Evolutionary conservation across 2,329 filamentous ascomycete species (phyloP), one percentile per base, ranked within the genome.

Genomic region (Dactylellina leptospora): DNA sequence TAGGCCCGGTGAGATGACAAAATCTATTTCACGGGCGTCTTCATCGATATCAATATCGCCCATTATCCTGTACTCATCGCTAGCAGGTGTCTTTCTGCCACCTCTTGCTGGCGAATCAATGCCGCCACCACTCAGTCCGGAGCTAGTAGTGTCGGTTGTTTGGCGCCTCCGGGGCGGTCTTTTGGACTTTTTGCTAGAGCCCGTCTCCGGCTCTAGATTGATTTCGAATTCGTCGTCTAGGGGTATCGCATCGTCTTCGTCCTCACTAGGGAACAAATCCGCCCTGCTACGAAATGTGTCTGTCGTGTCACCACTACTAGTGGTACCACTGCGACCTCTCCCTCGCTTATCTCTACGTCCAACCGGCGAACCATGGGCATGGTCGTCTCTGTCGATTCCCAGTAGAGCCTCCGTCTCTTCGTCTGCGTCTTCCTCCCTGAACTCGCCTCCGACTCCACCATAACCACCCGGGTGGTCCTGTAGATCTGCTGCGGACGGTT

Each of bases 181-280:
- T 40, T 78, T 79, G 23, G 77, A 78, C 6, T 81, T 80, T 62
- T 82, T 84, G 22, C 81, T 81, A 30, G 82, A 84, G 1, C 81
- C 81, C 0, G 84, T 85, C 9, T 82, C 83, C 73, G 86, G 82
- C 27, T 85, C 85, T 16, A 89, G 79, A 2, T 83, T 83, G 78
- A 88, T 83, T 1, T 86, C 85, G 75, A 89, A 89, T 76, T 89
- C 87, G 76, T 90, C 87, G 74, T 88, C 87, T 23, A 90, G 79
- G 2, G 87, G 86, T 13, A 88, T 84, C 2, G 87, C 87, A 79
- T 90, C 87, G 75, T 87, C 87, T 74, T 89, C 87, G 73, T 89
- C 87, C 56, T 88, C 86, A 73, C 87, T 88, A 1, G 86, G 86
- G 74, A 89, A 87, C 40, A 90, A 81, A 79, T 90, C 87, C 3